Evolutionary conservation across 495 filamentous ascomycete species (phyloP).

Genomic region (Aspergillus cavernicola): DNA sequence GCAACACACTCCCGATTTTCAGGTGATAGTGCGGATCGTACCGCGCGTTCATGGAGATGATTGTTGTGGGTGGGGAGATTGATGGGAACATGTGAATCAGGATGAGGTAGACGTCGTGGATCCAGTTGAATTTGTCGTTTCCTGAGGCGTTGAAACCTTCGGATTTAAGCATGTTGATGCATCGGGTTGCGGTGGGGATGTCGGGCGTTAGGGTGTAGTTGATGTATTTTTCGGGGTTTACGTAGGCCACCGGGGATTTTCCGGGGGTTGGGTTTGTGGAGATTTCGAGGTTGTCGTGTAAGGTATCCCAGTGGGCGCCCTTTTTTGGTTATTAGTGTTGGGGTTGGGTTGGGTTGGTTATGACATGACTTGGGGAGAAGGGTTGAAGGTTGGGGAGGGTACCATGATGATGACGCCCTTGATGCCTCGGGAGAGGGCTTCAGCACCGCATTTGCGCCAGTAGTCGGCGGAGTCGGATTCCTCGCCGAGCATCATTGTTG

Average conservation of each 20-base stretch:
- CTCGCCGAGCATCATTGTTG: conserved; percentile 65
- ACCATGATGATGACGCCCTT: conserved; percentile 63
- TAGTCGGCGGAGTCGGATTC: conserved; percentile 54
- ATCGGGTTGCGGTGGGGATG: conserved; percentile 40
- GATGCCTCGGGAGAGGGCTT: conserved; percentile 51
- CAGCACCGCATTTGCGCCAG: conserved; percentile 60
- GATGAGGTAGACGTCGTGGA: conserved; percentile 62
- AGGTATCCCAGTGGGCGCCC: conserved; percentile 60
- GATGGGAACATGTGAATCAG: conserved; percentile 60
- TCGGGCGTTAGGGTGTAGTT: conserved; percentile 55
- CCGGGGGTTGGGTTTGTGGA: conserved; percentile 51
- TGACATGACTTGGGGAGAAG: no score
- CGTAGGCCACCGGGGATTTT: conserved; percentile 57
- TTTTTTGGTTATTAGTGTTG: conserved; percentile 16
- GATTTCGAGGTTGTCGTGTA: conserved; percentile 48
- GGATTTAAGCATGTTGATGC: conserved; percentile 39
- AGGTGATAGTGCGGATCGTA: conserved; percentile 61
- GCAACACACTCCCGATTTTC: conserved; percentile 49
- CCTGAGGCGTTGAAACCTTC: conserved; percentile 48
- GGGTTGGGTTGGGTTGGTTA: no score
- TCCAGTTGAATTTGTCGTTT: conserved; percentile 57
- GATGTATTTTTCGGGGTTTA: conserved; percentile 55
- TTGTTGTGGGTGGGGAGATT: conserved; percentile 53
- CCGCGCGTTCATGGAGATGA: conserved; percentile 54
- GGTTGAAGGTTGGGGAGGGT: not conserved